Conservation (phyloP, 2,329 filamentous ascomycete species). For the Amesomyces nigricolor region DNA sequence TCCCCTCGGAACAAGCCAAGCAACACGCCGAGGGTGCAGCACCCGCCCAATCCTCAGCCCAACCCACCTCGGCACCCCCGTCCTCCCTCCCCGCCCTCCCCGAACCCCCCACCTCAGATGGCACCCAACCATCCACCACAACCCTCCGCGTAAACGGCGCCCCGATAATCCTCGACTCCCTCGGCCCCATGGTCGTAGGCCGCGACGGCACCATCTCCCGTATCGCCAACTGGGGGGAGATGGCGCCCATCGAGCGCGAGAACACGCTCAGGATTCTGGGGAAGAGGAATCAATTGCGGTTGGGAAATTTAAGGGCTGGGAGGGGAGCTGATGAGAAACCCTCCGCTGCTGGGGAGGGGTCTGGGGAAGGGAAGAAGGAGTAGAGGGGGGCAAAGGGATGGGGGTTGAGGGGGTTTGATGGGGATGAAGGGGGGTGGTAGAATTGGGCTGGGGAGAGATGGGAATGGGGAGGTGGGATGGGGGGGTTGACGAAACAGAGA, state of each 20-base stretch:
- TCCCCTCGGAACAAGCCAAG: neutral
- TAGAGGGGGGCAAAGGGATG: too few relatives aligned
- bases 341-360: too few relatives aligned
- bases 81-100: neutral
- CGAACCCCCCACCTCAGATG: neutral
- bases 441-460: too few relatives aligned
- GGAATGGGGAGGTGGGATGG: too few relatives aligned
- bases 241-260: conserved; percentile 61
- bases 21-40: conserved; percentile 10
- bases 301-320: conserved; percentile 47
- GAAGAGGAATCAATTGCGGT: conserved; percentile 60
- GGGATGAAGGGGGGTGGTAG: too few relatives aligned
- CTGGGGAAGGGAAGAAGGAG: conserved; percentile 1
- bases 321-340: conserved; percentile 26
- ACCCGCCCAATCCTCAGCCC: neutral
- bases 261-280: conserved; percentile 63
- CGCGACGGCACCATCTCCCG: conserved; percentile 64
- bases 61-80: neutral
- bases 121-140: too few relatives aligned
- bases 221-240: conserved; percentile 67
- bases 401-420: too few relatives aligned
- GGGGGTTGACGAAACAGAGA: too few relatives aligned
- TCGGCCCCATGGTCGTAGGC: conserved; percentile 71
- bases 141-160: too few relatives aligned
- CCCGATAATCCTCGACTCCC: conserved; percentile 56